These are phyloP conservation scores for Fusarium clavum DNA, from an alignment of 2,329 filamentous ascomycete genomes.

Conservation along the genomic window DNA sequence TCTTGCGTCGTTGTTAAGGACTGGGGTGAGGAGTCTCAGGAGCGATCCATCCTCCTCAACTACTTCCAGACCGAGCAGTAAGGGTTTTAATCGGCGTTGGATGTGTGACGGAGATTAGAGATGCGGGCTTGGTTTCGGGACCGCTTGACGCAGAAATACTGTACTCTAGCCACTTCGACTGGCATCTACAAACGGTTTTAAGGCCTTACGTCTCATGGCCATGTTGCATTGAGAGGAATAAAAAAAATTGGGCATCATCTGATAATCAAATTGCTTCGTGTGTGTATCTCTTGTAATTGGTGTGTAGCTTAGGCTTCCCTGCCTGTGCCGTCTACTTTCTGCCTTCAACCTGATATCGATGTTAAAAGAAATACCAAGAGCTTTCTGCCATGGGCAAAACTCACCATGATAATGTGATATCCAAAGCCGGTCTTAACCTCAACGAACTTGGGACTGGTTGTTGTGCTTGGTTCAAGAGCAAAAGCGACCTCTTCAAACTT, in stretches of 20 bases:
- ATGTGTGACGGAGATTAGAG: conserved; percentile 56
- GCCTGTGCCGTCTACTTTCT: conserved; percentile 50
- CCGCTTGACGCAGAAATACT: conserved; percentile 54
- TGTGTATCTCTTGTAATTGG: background rate
- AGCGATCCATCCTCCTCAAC: conserved; percentile 99
- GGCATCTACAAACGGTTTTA: conserved; percentile 58
- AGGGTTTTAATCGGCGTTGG: conserved; percentile 49
- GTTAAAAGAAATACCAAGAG: conserved; percentile 7
- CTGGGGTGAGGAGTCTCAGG: conserved; percentile 99
- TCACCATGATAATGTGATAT: conserved; percentile 84
- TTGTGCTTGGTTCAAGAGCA: conserved; percentile 73
- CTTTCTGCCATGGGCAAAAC: conserved; percentile 12
- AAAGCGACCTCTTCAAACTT: conserved; percentile 81
- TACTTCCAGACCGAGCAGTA: conserved; percentile 97
- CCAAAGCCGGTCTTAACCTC: conserved; percentile 81
- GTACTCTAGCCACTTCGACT: conserved; percentile 61
- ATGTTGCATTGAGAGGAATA: conserved; percentile 55
- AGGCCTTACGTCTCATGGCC: conserved; percentile 50
- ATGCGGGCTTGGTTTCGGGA: conserved; percentile 50
- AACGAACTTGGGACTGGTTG: conserved; percentile 71
- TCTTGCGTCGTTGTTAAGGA: conserved; percentile 99
- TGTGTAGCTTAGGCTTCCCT: background rate
- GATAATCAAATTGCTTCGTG: conserved; percentile 30
- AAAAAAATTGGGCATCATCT: conserved; percentile 53
- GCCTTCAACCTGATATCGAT: conserved; percentile 53